Evolutionary conservation across 805 yeast genomes (phyloP), one percentile per base, ranked within the genome.

Genomic region (Sporopachydermia lactativora): DNA sequence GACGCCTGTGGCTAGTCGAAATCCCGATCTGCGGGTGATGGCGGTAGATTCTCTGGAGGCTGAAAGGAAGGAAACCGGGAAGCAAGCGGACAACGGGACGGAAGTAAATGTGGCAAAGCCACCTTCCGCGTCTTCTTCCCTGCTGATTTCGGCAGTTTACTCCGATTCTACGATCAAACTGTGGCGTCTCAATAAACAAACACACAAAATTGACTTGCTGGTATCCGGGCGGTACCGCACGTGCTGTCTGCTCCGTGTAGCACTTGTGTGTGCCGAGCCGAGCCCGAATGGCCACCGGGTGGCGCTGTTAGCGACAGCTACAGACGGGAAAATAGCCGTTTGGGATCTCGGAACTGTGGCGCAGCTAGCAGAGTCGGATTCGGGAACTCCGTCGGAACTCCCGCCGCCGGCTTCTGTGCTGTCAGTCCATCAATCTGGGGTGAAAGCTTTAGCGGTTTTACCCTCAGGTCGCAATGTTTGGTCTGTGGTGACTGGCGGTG

Each of bases 1-100:
- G 1, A 59, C 88, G 18, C 73, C 72, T 3, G 74, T 84, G 1
- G 61, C 68, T 1, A 57, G 67, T 5, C 66, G 65, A 11, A 71
- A 73, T 42, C 94, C 95, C 0, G 97, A 92, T 56, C 64, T 92
- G 45, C 66, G 98, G 47, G 76, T 89, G 42, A 89, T 86, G 96
- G 95, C 82, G 56, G 80, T 86, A 52, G 79, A 69, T 45, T 59
- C 72, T 4, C 45, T 66, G 11, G 64, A 66, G 35, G 60, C 68
- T 2, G 50, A 52, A n/a, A 41, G 41, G 1, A 34, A 39, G 4
- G 39, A 34, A 1, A 50, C 49, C 4, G 49, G 45, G 14, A 41
- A 55, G 3, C 43, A 44, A 18, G 80, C 78, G 4, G n/a, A n/a
- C n/a, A n/a, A n/a, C n/a, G n/a, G n/a, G n/a, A n/a, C n/a, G n/a